Evolutionary conservation across 2,329 filamentous ascomycete genomes (phyloP).

Genomic region (Fusarium devonianum): DNA sequence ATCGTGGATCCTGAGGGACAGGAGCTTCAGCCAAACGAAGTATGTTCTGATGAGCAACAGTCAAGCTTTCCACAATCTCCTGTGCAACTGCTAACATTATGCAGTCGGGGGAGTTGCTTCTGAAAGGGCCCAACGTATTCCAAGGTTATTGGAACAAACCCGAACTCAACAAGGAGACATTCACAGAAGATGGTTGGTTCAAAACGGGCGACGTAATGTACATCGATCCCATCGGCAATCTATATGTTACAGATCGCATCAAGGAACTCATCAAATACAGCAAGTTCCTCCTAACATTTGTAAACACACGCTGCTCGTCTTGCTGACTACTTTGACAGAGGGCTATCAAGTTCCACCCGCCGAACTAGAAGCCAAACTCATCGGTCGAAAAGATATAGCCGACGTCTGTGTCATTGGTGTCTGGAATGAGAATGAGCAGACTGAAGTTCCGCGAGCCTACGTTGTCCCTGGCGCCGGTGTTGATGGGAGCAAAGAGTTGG

Average conservation of each 20-base stretch:
- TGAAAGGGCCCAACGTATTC: conserved; percentile 83
- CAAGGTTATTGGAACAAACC: conserved; percentile 79
- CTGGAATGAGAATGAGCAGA: conserved; percentile 64
- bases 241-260: conserved; percentile 88
- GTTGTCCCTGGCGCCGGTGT: conserved; percentile 49
- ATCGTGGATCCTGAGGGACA: conserved; percentile 72
- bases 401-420: conserved; percentile 74
- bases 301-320: conserved; percentile 1
- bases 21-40: conserved; percentile 62
- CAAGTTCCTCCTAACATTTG: conserved; percentile 29
- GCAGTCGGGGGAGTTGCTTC: conserved; percentile 72
- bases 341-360: conserved; percentile 75
- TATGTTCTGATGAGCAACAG: conserved; percentile 18
- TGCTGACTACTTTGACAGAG: conserved; percentile 47
- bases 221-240: conserved; percentile 78
- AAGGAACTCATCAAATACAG: conserved; percentile 70
- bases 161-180: conserved; percentile 72
- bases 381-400: conserved; percentile 53
- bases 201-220: conserved; percentile 89
- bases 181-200: conserved; percentile 83
- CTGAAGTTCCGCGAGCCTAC: conserved; percentile 68
- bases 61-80: neutral
- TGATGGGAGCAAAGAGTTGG: conserved; percentile 44
- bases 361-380: conserved; percentile 63
- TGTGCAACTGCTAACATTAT: neutral